Base-by-base conservation (phyloP, 345 rosid species). In the Camelina laxa region DNA sequence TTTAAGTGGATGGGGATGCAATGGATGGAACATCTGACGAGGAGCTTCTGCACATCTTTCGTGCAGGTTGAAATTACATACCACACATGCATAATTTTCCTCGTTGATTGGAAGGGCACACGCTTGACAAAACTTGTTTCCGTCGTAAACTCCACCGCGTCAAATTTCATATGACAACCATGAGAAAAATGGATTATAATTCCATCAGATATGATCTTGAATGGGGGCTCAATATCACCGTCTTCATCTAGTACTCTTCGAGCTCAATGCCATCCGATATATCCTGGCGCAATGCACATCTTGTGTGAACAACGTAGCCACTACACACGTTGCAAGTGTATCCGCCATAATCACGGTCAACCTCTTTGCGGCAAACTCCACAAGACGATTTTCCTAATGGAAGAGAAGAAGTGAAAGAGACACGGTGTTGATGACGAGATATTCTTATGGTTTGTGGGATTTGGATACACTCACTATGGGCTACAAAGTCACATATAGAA, bases 11-110 rank as follows among this genome's bases (percentile, higher is more conserved):
- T 64, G 24, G 1, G 55, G 24, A 39, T 65, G 44, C 9, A 48
- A 12, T 5, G 57, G 57, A 48, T 65, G 57, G 2, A 4, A 0
- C 35, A 17, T 65, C 44, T 31, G 31, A 1, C 69, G 31, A 0
- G 57, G 69, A 16, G 69, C 69, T 12, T 6, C 6, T 3, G 57
- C 69, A 31, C 69, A 65, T 31, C 12, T 31, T 65, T 65, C 69
- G 1, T 65, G 57, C 1, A 65, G 44, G 30, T 31, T 31, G 13
- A 65, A 65, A 19, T 33, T 4, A 30, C 69, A 45, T 64, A 45
- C 9, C 22, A 6, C 48, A 60, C 65, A 60, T 19, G 5, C 17
- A 21, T 64, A 64, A 6, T 20, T 16, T 0, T 20, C 27, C 10
- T 47, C 27, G 56, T 64, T 5, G 27, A 64, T 16, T 5, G 41